Evolutionary conservation across 805 yeast species (phyloP).

Genomic region (Starmerella kuoi): DNA sequence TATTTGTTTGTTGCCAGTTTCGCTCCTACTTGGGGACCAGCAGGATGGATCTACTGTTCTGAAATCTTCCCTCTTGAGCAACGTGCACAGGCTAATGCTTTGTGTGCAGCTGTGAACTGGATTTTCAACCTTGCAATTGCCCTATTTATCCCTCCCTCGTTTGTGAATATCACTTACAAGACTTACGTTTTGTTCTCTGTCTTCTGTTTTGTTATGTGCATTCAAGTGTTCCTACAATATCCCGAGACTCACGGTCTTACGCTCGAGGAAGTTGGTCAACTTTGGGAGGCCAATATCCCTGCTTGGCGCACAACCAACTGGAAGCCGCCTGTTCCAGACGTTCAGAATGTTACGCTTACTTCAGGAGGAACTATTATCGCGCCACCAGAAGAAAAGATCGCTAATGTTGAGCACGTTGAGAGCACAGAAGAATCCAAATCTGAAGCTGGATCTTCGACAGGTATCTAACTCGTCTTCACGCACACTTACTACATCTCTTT

Average conservation of each 20-base stretch:
- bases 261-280: slow-evolving; percentile 54
- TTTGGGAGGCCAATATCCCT: slow-evolving; percentile 34
- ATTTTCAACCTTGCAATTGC: slow-evolving; percentile 63
- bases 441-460: no score
- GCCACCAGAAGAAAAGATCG: no score
- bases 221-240: slow-evolving; percentile 38
- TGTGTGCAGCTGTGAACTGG: slow-evolving; percentile 71
- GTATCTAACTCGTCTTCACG: no score
- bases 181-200: slow-evolving; percentile 66
- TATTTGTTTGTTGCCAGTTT: slow-evolving; percentile 58
- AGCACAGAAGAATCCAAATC: no score
- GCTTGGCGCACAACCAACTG: slow-evolving; percentile 23
- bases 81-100: slow-evolving; percentile 61
- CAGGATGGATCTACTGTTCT: slow-evolving; percentile 55
- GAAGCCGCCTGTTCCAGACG: no score
- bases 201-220: slow-evolving; percentile 46
- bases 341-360: no score
- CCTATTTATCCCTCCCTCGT: slow-evolving; percentile 56
- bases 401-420: no score
- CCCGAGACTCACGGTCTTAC: slow-evolving; percentile 57
- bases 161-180: slow-evolving; percentile 60
- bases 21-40: slow-evolving; percentile 79
- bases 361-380: no score
- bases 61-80: slow-evolving; percentile 59
- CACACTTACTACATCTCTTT: no score